These are phyloP conservation scores for Blastomyces gilchristii DNA, from an alignment of 2,329 filamentous ascomycete species.

Conservation along the genomic window DNA sequence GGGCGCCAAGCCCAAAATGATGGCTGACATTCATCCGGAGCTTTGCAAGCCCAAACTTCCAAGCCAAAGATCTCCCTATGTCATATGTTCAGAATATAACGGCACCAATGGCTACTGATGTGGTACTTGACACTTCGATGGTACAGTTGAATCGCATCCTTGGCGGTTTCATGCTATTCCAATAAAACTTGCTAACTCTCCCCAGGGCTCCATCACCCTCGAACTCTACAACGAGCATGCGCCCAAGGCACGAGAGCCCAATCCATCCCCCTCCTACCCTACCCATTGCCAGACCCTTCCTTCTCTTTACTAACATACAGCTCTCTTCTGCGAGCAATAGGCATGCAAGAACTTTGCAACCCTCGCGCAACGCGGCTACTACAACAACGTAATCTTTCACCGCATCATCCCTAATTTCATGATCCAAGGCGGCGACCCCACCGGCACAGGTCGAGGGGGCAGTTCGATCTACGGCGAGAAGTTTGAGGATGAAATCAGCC, in stretches of 20 bases:
- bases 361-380: conserved; percentile 74
- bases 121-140: conserved; percentile 78
- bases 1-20: background rate
- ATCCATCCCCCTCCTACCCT: conserved; percentile 4
- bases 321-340: conserved; percentile 25
- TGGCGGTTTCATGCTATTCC: background rate
- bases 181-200: conserved; percentile 1
- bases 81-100: background rate
- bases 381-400: conserved; percentile 77
- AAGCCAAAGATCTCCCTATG: background rate
- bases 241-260: conserved; percentile 45
- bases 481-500: conserved; percentile 83
- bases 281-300: conserved; percentile 4
- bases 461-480: conserved; percentile 83
- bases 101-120: conserved; percentile 59
- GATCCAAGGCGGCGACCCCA: conserved; percentile 90
- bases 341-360: conserved; percentile 82
- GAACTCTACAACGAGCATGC: conserved; percentile 89
- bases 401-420: conserved; percentile 95
- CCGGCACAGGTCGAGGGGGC: conserved; percentile 83
- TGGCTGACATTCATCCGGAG: background rate
- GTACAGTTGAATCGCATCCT: conserved; percentile 35
- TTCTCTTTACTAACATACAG: background rate
- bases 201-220: conserved; percentile 67
- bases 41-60: too few species aligned